Conservation (phyloP, 2,329 filamentous ascomycete species). For the Cordyceps tenuipes region DNA sequence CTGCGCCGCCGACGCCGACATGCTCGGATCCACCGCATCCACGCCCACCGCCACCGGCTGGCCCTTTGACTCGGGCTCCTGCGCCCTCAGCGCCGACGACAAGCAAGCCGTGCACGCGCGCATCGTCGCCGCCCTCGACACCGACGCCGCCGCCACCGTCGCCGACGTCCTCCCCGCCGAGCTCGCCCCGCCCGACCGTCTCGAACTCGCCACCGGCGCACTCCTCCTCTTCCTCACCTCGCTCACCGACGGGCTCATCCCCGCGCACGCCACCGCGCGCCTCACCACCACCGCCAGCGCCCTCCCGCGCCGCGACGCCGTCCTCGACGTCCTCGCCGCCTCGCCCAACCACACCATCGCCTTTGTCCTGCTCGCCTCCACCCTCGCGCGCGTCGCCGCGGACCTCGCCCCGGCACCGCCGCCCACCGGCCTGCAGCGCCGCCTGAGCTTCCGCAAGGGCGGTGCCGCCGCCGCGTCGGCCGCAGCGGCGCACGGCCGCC, state of each 20-base stretch:
- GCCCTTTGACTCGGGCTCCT: slow-evolving; percentile 45
- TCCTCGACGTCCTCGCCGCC: slow-evolving; percentile 67
- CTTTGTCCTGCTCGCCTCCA: slow-evolving; percentile 79
- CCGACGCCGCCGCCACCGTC: slow-evolving; percentile 54
- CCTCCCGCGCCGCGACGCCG: slow-evolving; percentile 26
- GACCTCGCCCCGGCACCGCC: slow-evolving; percentile 39
- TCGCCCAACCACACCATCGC: slow-evolving; percentile 77
- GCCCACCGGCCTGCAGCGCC: slow-evolving; percentile 31
- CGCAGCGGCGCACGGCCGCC: not conserved
- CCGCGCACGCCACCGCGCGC: slow-evolving; percentile 47
- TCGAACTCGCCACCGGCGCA: slow-evolving; percentile 66
- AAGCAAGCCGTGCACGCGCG: slow-evolving; percentile 23
- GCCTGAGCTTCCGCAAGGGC: slow-evolving; percentile 34
- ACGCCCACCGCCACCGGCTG: slow-evolving; percentile 50
- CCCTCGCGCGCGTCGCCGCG: slow-evolving; percentile 49
- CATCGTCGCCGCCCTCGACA: slow-evolving; percentile 63
- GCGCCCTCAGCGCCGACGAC: slow-evolving; percentile 19
- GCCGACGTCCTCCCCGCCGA: slow-evolving; percentile 54
- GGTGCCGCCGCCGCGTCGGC: no score
- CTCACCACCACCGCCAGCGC: slow-evolving; percentile 35
- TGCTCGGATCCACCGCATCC: slow-evolving; percentile 46
- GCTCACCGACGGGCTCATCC: slow-evolving; percentile 72
- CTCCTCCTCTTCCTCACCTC: slow-evolving; percentile 67
- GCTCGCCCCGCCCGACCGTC: slow-evolving; percentile 53
- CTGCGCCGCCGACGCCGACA: slow-evolving; percentile 51